Evolutionary conservation across 1,139 yeast genomes (phyloP), one percentile per base, ranked within the genome.

Genomic region (Hyphopichia wangnamkhiaoensis): DNA sequence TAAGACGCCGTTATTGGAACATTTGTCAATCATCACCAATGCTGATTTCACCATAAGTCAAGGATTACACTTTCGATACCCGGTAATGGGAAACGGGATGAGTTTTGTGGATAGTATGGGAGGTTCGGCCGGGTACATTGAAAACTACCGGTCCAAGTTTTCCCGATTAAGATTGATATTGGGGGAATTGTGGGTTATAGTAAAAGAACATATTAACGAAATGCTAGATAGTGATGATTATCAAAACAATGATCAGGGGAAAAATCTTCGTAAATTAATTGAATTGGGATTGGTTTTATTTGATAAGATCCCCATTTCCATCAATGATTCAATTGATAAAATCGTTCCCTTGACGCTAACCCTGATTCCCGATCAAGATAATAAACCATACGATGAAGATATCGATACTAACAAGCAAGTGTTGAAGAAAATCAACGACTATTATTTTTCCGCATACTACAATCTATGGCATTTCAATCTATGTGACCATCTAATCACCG

Each of bases 401-500:
- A 40, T 39, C n/a, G 41, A 31, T 5, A n/a, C 37, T 26, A 31
- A 50, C 39, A 63, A 60, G 42, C 53, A 52, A 33, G 49, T 62
- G 8, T 48, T 66, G 28, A 61, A 65, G 38, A 53, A 58, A 40
- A 59, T 74, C 38, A 79, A 80, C 52, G 87, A 81, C 48, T 64
- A 76, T 37, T 77, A 81, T 50, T 77, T 78, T 52, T 68, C 78
- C 14, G 81, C 88, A 2, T 84, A 81, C 57, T 82, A 82, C 50
- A 82, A 83, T 53, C 71, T 82, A 46, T 85, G 94, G 94, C 89
- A 85, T 56, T 83, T 82, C 54, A 84, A 84, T 52, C 61, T 85
- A 37, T 80, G 90, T 52, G 93, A 84, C 54, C 59, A 59, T 38
- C 40, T 52, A 18, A 49, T 55, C 13, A 44, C 43, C 13, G 41